Evolutionary conservation across 108 stramenopile genomes (phyloP), one percentile per base, ranked within the genome.

Genomic region (Skeletonema menzelii): DNA sequence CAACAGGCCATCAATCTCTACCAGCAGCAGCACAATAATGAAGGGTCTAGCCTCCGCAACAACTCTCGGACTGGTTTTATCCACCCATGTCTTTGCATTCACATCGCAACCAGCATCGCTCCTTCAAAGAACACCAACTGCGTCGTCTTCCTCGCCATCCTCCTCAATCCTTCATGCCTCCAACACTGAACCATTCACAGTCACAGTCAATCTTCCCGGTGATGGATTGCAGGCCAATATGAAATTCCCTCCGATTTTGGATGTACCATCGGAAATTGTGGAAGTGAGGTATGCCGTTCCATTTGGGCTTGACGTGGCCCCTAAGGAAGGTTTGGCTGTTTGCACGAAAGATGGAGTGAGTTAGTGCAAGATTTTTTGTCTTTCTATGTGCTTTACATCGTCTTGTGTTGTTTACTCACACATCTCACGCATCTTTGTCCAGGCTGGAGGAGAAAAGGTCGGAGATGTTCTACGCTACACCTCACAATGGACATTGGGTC

Each of bases 401-500:
- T 8, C 35, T 37, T 12, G 35, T 37, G n/a, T 37, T 11, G 12
- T 37, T 37, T 12, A 37, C 35, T 37, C 35, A 37, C 35, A 37
- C 11, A 37, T 37, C 35, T 37, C 2, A 37, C 0, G 12, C 11
- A 10, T 11, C 10, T 37, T 37, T 12, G 12, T 37, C 5, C 35
- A 37, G 35, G 35, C 70, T 22, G 84, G 84, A 10, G 92, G 92
- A 19, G 90, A 89, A 74, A 75, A 82, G 59, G 82, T 79, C 10
- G 93, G 93, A 8, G 93, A 94, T 67, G 73, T 91, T 14, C 70
- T 94, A 11, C 69, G 90, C 20, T 94, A 86, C 64, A 88, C 90
- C 17, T 85, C 88, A 5, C 88, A 87, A 53, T 94, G 87, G 85
- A 90, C 88, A 3, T 66, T 94, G 80, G 93, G 93, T 8, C 70